These are phyloP conservation scores for Pseudoperonospora humuli DNA, from an alignment of 352 stramenopile genomes.

Conservation along the genomic window DNA sequence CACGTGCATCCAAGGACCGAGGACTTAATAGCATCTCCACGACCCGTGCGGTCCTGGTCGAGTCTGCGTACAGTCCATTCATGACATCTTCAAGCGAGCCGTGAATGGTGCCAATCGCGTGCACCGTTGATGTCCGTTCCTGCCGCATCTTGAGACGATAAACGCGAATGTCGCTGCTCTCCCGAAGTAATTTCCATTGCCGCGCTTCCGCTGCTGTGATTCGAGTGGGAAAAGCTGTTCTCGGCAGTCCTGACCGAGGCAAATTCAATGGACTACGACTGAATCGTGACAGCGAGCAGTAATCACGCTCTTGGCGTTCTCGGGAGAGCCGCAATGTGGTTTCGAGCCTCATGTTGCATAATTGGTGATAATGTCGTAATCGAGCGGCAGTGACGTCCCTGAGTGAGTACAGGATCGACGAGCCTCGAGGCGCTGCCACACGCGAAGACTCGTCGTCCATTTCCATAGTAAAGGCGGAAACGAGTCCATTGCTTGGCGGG, in stretches of 20 bases:
- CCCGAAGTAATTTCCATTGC: constrained; percentile 62
- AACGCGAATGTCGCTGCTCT: constrained; percentile 54
- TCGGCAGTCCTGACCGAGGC: neutral
- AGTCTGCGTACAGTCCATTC: constrained; percentile 73
- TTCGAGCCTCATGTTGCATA: constrained; percentile 37
- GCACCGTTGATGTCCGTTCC: constrained; percentile 38
- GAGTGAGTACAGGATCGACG: constrained; percentile 10
- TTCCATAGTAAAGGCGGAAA: constrained; percentile 27
- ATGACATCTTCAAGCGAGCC: constrained; percentile 61
- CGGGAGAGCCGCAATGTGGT: constrained; percentile 36
- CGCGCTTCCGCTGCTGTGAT: constrained; percentile 6
- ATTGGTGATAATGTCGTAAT: constrained; percentile 41
- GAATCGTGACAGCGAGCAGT: constrained; percentile 5
- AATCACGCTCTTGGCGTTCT: constrained; percentile 38
- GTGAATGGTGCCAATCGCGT: constrained; percentile 54
- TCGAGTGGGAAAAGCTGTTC: neutral
- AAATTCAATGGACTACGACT: constrained; percentile 11
- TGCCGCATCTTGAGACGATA: constrained; percentile 40
- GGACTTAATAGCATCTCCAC: constrained; percentile 53
- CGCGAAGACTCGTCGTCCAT: constrained; percentile 23
- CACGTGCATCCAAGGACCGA: constrained; percentile 42
- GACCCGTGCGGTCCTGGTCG: constrained; percentile 53
- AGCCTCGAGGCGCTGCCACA: constrained; percentile 1
- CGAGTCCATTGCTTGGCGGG: constrained; percentile 21
- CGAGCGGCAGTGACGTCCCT: constrained; percentile 35